These are phyloP conservation scores for Pachysandra terminalis DNA, from an alignment of 164 flowering plant genomes.

Conservation along the genomic window DNA sequence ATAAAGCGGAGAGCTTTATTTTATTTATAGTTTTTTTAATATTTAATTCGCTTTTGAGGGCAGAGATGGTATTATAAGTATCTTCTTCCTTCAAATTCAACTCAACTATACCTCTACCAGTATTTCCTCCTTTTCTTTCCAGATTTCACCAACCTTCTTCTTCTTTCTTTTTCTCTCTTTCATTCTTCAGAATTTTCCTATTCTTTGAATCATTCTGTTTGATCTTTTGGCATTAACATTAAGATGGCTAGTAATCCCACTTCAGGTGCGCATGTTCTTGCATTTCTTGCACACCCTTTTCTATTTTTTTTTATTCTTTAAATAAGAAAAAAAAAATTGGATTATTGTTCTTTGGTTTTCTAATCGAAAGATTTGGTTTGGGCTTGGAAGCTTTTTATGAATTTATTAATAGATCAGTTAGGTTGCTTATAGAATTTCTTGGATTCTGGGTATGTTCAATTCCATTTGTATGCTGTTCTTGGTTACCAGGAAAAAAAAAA, in stretches of 20 bases:
- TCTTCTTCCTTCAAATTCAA: not conserved
- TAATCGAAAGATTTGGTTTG: too few relatives aligned
- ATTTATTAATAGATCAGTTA: too few relatives aligned
- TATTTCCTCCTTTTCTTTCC: not conserved
- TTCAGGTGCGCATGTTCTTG: conserved; percentile 15
- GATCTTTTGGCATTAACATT: conserved; percentile 1
- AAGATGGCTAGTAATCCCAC: conserved; percentile 18
- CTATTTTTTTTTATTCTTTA: not conserved
- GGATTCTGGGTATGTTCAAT: not conserved
- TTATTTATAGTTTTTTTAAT: not conserved
- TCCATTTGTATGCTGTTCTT: not conserved
- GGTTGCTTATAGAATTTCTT: too few relatives aligned
- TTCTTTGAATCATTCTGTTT: not conserved
- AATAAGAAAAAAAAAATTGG: not conserved
- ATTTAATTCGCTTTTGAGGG: not conserved
- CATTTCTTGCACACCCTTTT: not conserved
- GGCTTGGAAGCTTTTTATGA: too few relatives aligned
- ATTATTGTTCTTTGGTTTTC: not conserved
- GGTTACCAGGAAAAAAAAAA: not conserved
- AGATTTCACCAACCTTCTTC: not conserved
- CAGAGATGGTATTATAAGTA: conserved; percentile 1
- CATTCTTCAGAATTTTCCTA: not conserved
- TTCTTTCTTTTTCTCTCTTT: not conserved
- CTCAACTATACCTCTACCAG: not conserved
- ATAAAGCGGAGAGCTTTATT: not conserved